Conservation (phyloP, 495 filamentous ascomycete genomes). For the Hypoxylon subgilvum region DNA sequence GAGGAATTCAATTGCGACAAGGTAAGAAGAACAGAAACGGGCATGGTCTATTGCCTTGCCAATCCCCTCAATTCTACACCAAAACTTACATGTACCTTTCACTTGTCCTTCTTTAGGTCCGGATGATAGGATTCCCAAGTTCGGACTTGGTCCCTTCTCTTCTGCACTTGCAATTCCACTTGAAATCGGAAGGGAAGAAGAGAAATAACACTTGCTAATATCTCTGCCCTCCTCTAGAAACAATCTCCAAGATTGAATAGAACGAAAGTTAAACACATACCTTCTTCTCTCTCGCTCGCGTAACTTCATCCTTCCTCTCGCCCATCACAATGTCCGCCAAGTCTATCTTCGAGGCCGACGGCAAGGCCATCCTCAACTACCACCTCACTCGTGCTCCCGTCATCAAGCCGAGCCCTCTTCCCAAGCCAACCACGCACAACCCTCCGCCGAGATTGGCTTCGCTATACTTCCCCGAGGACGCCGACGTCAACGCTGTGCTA, state of each 20-base stretch:
- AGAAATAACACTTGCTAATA: slow-evolving; percentile 19
- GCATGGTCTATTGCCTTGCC: slow-evolving; percentile 8
- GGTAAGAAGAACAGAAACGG: slow-evolving; percentile 29
- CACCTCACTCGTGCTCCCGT: slow-evolving; percentile 97
- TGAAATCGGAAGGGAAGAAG: slow-evolving; percentile 1
- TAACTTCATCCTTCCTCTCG: slow-evolving; percentile 19
- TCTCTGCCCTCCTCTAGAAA: slow-evolving; percentile 18
- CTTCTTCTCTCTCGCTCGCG: slow-evolving; percentile 18
- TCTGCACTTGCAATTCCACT: slow-evolving; percentile 27
- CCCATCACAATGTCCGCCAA: slow-evolving; percentile 88
- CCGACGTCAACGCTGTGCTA: slow-evolving; percentile 79
- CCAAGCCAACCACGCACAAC: slow-evolving; percentile 85
- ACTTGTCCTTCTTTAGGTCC: slow-evolving; percentile 9
- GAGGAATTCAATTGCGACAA: slow-evolving; percentile 34
- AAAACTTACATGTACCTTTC: slow-evolving; percentile 13
- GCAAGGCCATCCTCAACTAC: slow-evolving; percentile 99
- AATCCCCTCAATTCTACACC: slow-evolving; percentile 15
- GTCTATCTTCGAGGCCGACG: slow-evolving; percentile 97
- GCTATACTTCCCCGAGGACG: slow-evolving; percentile 90
- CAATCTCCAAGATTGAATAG: slow-evolving; percentile 17
- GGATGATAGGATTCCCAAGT: not conserved
- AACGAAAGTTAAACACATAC: slow-evolving; percentile 35
- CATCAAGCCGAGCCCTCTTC: slow-evolving; percentile 97
- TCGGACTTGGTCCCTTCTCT: not conserved
- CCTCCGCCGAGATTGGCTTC: slow-evolving; percentile 87